A percentile compares a stretch with the other conserved stretches of the same genome.
phyloP scores from a whole-genome alignment of 2,329 filamentous ascomycete genomes.

The Diaporthe citriasiana region DNA sequence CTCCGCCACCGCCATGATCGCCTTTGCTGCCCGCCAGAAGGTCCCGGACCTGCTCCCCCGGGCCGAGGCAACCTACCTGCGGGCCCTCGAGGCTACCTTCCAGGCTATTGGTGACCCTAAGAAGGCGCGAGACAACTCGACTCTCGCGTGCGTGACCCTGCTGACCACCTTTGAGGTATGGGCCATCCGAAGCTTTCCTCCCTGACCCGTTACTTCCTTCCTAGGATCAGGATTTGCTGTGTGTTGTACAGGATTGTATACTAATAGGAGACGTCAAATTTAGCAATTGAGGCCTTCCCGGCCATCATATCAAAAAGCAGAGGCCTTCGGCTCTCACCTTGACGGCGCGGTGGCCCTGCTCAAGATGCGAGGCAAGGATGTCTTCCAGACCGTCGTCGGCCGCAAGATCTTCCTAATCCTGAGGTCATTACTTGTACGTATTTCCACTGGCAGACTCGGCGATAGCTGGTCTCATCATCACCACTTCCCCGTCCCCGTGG shows the following conservation, averaged over 20 bases:
- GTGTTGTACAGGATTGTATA: not conserved
- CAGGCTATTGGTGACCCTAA: conserved; percentile 39
- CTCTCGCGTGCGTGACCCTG: conserved; percentile 41
- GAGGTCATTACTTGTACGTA: conserved; percentile 40
- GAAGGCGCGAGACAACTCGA: conserved; percentile 41
- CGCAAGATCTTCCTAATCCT: conserved; percentile 41
- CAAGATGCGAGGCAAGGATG: conserved; percentile 39
- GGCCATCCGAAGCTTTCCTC: not conserved
- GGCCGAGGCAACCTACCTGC: conserved; percentile 40
- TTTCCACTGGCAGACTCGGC: too few species aligned
- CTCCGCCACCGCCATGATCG: conserved; percentile 41
- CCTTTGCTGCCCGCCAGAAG: conserved; percentile 42
- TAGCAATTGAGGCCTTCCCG: conserved; percentile 41
- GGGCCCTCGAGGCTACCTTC: conserved; percentile 39
- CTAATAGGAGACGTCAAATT: not conserved
- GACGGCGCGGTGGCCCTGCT: conserved; percentile 41
- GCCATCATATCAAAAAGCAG: conserved; percentile 39
- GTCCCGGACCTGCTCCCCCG: conserved; percentile 35
- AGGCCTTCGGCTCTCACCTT: conserved; percentile 40
- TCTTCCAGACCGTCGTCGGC: conserved; percentile 42
- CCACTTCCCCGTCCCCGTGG: not conserved
- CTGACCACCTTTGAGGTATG: conserved; percentile 42
- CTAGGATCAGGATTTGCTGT: not conserved
- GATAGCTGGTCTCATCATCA: not conserved
- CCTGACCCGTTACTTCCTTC: not conserved